Evolutionary conservation across 2,329 filamentous ascomycete species (phyloP), one percentile per base, ranked within the genome.

Genomic region (Microcyclosporella mali): DNA sequence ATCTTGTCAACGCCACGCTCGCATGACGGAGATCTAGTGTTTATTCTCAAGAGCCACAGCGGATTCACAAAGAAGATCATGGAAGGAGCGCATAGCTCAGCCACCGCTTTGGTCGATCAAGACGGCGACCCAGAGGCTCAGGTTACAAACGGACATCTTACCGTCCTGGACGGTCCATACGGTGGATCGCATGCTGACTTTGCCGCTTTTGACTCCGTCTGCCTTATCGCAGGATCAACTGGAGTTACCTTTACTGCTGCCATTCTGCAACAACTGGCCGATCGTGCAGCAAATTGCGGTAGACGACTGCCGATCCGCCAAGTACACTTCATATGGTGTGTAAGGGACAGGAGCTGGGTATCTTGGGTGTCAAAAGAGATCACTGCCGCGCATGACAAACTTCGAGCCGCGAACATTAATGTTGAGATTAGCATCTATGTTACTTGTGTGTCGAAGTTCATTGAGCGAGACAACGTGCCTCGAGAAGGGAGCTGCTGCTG

Each of bases 31-130:
- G 51, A 53, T 16, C 32, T 60, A 6, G 49, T 59, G 18, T 59
- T 59, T 43, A 42, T 60, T n/a, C 46, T 60, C 14, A 57, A 57
- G 38, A 50, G 55, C 16, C 55, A 58, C 37, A 50, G 47, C 15
- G 56, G 57, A 31, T 58, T 59, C 47, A 60, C 57, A 2, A 51
- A 48, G 17, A 54, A 54, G 14, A 49, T 60, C 41, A 50, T 52
- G 37, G 33, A 52, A 16, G 45, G 40, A 10, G 54, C 57, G 12
- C 53, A 54, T 33, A 45, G 33, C 11, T 53, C 51, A 1, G 40
- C 45, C 17, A 45, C 50, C 11, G 47, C 53, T 11, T 41, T 56
- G 2, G 43, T 56, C 7, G 41, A 40, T 2, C 49, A 55, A 35
- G 39, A 30, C 7, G 28, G 37, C 10, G 50, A 49, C 17, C 40